phyloP scores from a whole-genome alignment of 2,329 filamentous ascomycete genomes.

The Arthrinium puccinioides region DNA sequence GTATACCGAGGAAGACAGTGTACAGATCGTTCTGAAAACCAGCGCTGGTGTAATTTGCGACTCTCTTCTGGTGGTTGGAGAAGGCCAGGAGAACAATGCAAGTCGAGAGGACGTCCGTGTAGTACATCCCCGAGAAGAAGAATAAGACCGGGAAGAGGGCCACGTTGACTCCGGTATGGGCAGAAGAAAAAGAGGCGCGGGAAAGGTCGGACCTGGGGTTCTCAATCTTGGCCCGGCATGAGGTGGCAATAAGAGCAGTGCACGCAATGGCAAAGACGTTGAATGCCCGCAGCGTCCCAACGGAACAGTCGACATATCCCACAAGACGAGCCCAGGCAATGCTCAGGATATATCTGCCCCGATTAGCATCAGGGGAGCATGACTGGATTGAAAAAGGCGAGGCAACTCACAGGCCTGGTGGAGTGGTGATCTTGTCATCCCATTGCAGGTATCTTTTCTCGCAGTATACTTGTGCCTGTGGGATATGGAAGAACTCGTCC shows the following conservation, averaged over 20 bases:
- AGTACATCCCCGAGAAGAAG: slow-evolving; percentile 94
- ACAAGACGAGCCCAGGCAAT: slow-evolving; percentile 27
- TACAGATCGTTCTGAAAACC: slow-evolving; percentile 32
- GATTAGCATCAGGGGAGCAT: not conserved
- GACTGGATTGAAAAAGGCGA: not conserved
- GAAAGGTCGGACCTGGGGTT: too few relatives aligned
- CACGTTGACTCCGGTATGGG: slow-evolving; percentile 69
- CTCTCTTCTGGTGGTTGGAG: slow-evolving; percentile 42
- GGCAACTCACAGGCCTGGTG: slow-evolving; percentile 66
- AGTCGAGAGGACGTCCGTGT: slow-evolving; percentile 85
- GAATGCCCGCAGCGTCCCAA: slow-evolving; percentile 37
- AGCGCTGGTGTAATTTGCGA: slow-evolving; percentile 21
- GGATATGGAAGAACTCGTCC: slow-evolving; percentile 86
- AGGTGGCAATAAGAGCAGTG: slow-evolving; percentile 37
- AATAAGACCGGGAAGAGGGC: slow-evolving; percentile 83
- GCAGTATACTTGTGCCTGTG: slow-evolving; percentile 87
- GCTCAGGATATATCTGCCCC: slow-evolving; percentile 29
- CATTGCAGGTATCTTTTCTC: slow-evolving; percentile 65
- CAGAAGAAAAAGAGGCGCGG: too few relatives aligned
- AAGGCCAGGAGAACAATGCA: slow-evolving; percentile 67
- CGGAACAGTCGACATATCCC: slow-evolving; percentile 25
- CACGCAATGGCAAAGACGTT: slow-evolving; percentile 38
- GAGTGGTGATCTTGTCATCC: slow-evolving; percentile 97
- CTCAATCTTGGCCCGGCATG: slow-evolving; percentile 41
- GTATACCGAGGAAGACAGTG: slow-evolving; percentile 50